phyloP scores from a whole-genome alignment of 2,329 filamentous ascomycete genomes.

The Lachnellula subtilissima region DNA sequence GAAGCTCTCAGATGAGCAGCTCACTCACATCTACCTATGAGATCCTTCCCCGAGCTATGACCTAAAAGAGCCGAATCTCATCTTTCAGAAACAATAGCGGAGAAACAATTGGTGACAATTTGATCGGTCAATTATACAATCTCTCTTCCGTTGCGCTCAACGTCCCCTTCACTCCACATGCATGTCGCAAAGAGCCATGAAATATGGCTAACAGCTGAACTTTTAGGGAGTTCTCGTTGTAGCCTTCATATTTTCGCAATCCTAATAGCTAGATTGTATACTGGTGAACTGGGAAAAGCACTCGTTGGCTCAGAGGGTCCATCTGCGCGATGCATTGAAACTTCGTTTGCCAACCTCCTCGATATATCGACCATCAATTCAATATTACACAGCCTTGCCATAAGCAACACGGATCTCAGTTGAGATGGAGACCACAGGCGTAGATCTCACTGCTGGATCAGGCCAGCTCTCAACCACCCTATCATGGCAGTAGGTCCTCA shows the following conservation, averaged over 20 bases:
- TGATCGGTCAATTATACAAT: too few relatives aligned
- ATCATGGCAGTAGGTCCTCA: slow-evolving; percentile 28
- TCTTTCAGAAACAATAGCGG: too few relatives aligned
- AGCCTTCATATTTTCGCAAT: not conserved
- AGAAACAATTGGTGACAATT: too few relatives aligned
- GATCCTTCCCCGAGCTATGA: too few relatives aligned
- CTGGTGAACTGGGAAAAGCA: not conserved
- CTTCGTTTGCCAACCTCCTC: not conserved
- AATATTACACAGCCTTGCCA: not conserved
- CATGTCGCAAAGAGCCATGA: not conserved
- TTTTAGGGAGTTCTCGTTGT: not conserved
- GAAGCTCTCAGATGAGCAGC: too few relatives aligned
- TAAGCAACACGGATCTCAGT: not conserved
- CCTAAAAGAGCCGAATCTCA: too few relatives aligned
- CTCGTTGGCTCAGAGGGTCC: not conserved
- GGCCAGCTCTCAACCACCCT: slow-evolving; percentile 17
- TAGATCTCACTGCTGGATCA: slow-evolving; percentile 23
- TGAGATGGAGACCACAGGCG: slow-evolving; percentile 17
- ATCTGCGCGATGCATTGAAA: not conserved
- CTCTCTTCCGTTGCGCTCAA: too few relatives aligned
- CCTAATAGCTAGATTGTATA: not conserved
- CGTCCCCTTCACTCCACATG: not conserved
- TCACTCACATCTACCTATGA: too few relatives aligned
- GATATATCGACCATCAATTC: not conserved
- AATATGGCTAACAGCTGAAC: not conserved